phyloP scores from a whole-genome alignment of 2,329 filamentous ascomycete species.

The Dactylella cylindrospora region DNA sequence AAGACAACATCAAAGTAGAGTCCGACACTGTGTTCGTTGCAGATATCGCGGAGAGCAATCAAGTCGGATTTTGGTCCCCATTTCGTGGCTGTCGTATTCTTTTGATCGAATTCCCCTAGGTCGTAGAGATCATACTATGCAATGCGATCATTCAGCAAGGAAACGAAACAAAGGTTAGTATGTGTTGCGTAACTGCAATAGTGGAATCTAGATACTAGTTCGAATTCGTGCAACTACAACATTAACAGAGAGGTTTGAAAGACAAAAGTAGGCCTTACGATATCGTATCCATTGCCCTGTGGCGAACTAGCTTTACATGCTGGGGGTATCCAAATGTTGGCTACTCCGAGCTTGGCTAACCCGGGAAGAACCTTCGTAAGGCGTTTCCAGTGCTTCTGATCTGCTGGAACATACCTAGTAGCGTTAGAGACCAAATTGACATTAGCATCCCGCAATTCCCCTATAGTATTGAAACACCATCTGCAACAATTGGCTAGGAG shows the following conservation, averaged over 20 bases:
- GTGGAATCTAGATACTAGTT: background rate
- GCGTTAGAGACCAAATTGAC: too few species aligned
- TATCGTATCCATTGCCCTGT: slow-evolving; percentile 67
- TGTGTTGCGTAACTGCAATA: background rate
- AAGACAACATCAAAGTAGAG: slow-evolving; percentile 71
- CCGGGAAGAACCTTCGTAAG: slow-evolving; percentile 58
- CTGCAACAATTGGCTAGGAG: too few species aligned
- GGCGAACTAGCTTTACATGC: slow-evolving; percentile 67
- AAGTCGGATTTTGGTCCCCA: slow-evolving; percentile 69
- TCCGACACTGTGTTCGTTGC: slow-evolving; percentile 59
- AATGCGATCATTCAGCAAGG: slow-evolving; percentile 50
- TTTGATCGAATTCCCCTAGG: slow-evolving; percentile 72
- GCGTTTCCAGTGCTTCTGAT: slow-evolving; percentile 64
- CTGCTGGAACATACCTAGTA: slow-evolving; percentile 62
- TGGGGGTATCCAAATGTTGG: slow-evolving; percentile 68
- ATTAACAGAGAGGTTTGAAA: background rate
- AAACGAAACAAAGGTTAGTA: background rate
- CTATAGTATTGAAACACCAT: too few species aligned
- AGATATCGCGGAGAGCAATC: slow-evolving; percentile 57
- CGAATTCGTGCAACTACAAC: background rate
- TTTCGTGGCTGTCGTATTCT: slow-evolving; percentile 64
- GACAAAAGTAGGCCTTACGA: slow-evolving; percentile 50
- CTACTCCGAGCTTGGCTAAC: slow-evolving; percentile 63
- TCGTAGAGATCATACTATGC: slow-evolving; percentile 66
- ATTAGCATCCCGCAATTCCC: too few species aligned